Evolutionary conservation across 2,329 filamentous ascomycete species (phyloP).

Genomic region (Colletotrichum coccodes): DNA sequence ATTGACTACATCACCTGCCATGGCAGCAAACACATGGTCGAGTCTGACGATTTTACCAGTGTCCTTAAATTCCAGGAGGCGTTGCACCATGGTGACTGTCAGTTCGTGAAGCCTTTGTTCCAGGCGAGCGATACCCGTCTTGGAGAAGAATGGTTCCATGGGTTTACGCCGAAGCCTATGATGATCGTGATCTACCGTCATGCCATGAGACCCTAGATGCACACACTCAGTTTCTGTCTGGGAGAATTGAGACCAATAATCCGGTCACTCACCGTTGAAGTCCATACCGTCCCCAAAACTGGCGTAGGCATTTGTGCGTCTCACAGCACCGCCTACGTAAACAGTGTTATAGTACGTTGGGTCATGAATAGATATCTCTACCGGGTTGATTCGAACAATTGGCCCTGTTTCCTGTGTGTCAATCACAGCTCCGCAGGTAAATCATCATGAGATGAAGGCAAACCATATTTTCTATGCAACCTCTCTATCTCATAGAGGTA

Average conservation of each 20-base stretch:
- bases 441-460: background rate
- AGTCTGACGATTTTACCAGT: background rate
- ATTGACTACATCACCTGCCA: background rate
- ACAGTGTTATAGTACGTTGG: constrained; percentile 37
- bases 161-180: constrained; percentile 42
- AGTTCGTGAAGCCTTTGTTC: background rate
- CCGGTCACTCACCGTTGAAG: background rate
- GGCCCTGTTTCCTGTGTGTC: constrained; percentile 34
- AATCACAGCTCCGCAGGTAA: background rate
- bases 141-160: constrained; percentile 45
- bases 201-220: constrained; percentile 12
- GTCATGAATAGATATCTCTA: constrained; percentile 41
- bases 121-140: constrained; percentile 12
- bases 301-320: background rate
- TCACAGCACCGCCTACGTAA: background rate
- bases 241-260: background rate
- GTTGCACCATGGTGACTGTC: background rate
- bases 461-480: constrained; percentile 31
- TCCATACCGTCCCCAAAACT: background rate
- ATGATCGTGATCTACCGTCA: constrained; percentile 40
- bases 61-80: background rate
- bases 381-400: constrained; percentile 50
- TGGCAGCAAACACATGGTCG: background rate
- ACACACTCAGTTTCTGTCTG: background rate
- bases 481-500: constrained; percentile 11